Evolutionary conservation across 805 yeast species (phyloP).

Genomic region (Yarrowia sp.): DNA sequence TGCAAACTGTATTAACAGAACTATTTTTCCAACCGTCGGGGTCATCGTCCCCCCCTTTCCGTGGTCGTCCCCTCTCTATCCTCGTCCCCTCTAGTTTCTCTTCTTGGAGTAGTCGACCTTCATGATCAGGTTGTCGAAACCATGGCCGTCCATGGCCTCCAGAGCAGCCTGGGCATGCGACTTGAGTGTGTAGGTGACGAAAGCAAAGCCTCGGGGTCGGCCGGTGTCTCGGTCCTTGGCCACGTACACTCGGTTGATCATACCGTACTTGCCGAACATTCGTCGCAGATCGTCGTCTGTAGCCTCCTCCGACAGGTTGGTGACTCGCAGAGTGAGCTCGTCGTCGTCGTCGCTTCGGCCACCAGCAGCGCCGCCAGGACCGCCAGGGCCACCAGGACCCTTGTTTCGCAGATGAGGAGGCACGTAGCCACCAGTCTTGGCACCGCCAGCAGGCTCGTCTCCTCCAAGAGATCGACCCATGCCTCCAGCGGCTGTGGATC

Average conservation of each 20-base stretch:
- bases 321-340: slow-evolving; percentile 87
- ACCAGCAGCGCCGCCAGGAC: slow-evolving; percentile 50
- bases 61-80: not conserved
- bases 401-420: slow-evolving; percentile 67
- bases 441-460: slow-evolving; percentile 48
- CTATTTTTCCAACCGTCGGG: slow-evolving; percentile 23
- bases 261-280: slow-evolving; percentile 74
- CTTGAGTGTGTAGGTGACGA: slow-evolving; percentile 71
- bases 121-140: slow-evolving; percentile 87
- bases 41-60: slow-evolving; percentile 6
- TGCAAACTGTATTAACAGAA: slow-evolving; percentile 38
- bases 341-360: slow-evolving; percentile 67
- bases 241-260: slow-evolving; percentile 76
- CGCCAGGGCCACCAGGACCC: slow-evolving; percentile 47
- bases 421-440: slow-evolving; percentile 56
- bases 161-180: slow-evolving; percentile 77
- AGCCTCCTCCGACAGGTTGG: slow-evolving; percentile 86
- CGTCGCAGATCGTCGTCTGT: slow-evolving; percentile 79
- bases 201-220: slow-evolving; percentile 93
- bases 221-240: slow-evolving; percentile 94
- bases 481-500: slow-evolving; percentile 52
- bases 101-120: slow-evolving; percentile 53
- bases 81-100: slow-evolving; percentile 18
- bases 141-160: slow-evolving; percentile 81
- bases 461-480: slow-evolving; percentile 48